These are phyloP conservation scores for Pseudogymnoascus sp. DNA, from an alignment of 2,329 filamentous ascomycete genomes.

Conservation along the genomic window DNA sequence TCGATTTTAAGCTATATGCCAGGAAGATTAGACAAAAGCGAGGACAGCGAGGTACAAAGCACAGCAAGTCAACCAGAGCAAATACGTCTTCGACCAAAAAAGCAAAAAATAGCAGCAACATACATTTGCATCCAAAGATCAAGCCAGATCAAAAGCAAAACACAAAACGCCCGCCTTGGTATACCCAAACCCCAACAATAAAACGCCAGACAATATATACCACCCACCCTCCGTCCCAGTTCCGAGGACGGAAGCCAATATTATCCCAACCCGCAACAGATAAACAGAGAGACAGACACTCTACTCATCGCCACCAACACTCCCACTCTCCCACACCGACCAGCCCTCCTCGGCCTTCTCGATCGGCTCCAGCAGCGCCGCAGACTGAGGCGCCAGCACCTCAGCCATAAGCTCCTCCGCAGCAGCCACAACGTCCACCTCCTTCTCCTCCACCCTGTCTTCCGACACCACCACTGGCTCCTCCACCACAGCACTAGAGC, in stretches of 20 bases:
- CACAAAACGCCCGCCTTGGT: neutral
- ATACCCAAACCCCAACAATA: neutral
- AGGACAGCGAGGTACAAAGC: neutral
- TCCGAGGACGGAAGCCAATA: neutral
- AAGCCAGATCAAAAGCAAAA: neutral
- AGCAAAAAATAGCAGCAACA: neutral
- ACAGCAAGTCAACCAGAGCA: neutral
- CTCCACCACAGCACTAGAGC: conserved; percentile 12
- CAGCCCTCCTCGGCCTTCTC: conserved; percentile 53
- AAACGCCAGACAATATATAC: conserved; percentile 5
- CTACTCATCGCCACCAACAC: conserved; percentile 45
- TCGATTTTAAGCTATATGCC: conserved; percentile 5
- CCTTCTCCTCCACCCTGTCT: conserved; percentile 14
- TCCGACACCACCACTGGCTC: conserved; percentile 15
- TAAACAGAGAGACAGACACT: neutral
- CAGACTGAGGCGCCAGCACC: conserved; percentile 31
- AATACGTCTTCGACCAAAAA: neutral
- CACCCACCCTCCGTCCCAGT: neutral
- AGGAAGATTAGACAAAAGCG: conserved; percentile 5
- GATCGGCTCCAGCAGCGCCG: conserved; percentile 43
- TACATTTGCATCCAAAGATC: neutral
- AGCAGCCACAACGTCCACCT: conserved; percentile 25
- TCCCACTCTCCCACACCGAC: conserved; percentile 64
- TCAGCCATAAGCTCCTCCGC: conserved; percentile 31
- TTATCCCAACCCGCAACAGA: neutral